Base-by-base conservation (phyloP, 768 basidiomycete genomes). In the Boletus pseudo-olivaceus region DNA sequence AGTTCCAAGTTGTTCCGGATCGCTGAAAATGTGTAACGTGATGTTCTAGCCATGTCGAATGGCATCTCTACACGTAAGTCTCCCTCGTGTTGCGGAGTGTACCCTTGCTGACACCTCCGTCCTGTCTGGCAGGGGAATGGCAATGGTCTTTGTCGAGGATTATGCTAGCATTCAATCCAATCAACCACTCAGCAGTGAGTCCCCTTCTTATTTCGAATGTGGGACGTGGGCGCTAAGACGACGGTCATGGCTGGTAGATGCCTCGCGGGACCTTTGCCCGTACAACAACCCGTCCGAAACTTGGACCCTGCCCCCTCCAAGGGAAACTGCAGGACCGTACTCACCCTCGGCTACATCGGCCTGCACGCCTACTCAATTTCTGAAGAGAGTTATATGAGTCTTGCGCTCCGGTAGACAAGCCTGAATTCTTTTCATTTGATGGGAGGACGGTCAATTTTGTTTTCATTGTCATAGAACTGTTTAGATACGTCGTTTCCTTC, bases 41-140 rank as follows among this genome's bases (percentile, higher is more conserved):
- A 20, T 23, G 11, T 23, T 37, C 7, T n/a, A 75, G 74, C 46
- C 73, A 76, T 55, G 9, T 42, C 23, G 41, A 42, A 26, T 42
- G 41, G 41, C 41, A 75, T 57, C 57, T 75, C 14, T 56, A 62
- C 26, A 35, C 43, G 65, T 67, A 30, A 40, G 53, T 34, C 30
- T 9, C 34, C 19, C n/a, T 14, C n/a, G 30, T 23, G 14, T 14
- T 27, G 20, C 8, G 12, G 4, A 17, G 27, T 23, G 20, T 14
- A 15, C 17, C 7, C 20, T 34, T 49, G 19, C 32, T 54, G 12
- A 47, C 14, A 17, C 5, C 8, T 6, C 26, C 20, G 14, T 37
- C 23, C 27, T 40, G 26, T 10, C 4, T 43, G 7, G 15, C 19
- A 60, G 54, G 11, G 54, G 60, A 9, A 60, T 60, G 60, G 48